These are phyloP conservation scores for Globisporangium cylindrosporum DNA, from an alignment of 352 stramenopile species.

Conservation along the genomic window DNA sequence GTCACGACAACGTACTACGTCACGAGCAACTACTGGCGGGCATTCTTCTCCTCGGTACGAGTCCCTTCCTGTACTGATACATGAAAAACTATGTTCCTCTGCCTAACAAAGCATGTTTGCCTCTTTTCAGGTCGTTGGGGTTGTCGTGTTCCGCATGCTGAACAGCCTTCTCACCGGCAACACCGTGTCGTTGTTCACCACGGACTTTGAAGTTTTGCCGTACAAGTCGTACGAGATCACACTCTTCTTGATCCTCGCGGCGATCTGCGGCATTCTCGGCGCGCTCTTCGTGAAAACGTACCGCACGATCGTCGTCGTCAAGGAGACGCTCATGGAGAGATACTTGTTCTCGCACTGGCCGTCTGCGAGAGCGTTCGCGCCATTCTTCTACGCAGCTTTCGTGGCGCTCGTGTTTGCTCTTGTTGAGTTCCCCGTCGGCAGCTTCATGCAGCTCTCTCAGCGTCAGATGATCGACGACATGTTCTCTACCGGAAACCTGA, in stretches of 20 bases:
- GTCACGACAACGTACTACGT: slow-evolving; percentile 89
- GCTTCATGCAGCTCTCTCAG: slow-evolving; percentile 78
- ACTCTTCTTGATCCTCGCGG: slow-evolving; percentile 76
- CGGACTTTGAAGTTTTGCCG: slow-evolving; percentile 62
- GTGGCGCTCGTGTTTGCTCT: slow-evolving; percentile 68
- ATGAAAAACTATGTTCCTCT: neutral
- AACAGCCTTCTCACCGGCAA: slow-evolving; percentile 58
- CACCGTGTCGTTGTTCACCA: slow-evolving; percentile 77
- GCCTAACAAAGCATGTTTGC: neutral
- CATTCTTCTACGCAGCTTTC: slow-evolving; percentile 66
- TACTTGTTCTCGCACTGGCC: slow-evolving; percentile 27
- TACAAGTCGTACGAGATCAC: slow-evolving; percentile 75
- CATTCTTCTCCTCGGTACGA: slow-evolving; percentile 78
- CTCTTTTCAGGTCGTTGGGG: slow-evolving; percentile 49
- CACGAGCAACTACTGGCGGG: slow-evolving; percentile 87
- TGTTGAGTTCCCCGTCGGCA: slow-evolving; percentile 69
- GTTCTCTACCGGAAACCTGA: slow-evolving; percentile 68
- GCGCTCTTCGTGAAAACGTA: slow-evolving; percentile 76
- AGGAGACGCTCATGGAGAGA: slow-evolving; percentile 36
- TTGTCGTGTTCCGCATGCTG: slow-evolving; percentile 81
- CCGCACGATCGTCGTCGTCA: slow-evolving; percentile 43
- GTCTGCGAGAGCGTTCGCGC: slow-evolving; percentile 26
- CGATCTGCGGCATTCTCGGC: slow-evolving; percentile 80
- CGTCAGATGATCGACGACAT: slow-evolving; percentile 86
- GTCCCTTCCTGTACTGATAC: neutral